phyloP scores from a whole-genome alignment of 129 eudicot species.

The Ambrosia artemisiifolia region DNA sequence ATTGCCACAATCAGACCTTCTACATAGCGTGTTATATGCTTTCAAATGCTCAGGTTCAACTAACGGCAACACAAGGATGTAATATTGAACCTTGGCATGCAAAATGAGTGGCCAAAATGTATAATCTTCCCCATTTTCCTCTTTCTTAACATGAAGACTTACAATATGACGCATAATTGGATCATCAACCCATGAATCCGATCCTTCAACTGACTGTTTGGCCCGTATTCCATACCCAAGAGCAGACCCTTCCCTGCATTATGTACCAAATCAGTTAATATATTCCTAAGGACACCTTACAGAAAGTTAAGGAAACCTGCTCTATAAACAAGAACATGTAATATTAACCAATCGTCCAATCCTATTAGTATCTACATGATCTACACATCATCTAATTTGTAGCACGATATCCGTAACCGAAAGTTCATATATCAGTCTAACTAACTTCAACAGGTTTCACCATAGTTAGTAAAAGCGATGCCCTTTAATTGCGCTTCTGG shows the following conservation, averaged over 20 bases:
- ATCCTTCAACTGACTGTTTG: constrained; percentile 78
- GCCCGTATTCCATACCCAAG: constrained; percentile 86
- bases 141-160: constrained; percentile 58
- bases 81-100: constrained; percentile 65
- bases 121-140: constrained; percentile 46
- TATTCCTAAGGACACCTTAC: constrained; percentile 8
- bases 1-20: constrained; percentile 76
- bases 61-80: constrained; percentile 74
- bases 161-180: constrained; percentile 85
- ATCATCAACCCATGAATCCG: constrained; percentile 99
- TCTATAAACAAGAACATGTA: not conserved
- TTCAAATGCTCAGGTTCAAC: constrained; percentile 76
- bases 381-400: constrained; percentile 7
- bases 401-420: not conserved
- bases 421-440: not conserved
- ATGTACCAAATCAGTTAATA: constrained; percentile 14
- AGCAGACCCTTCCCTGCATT: constrained; percentile 88
- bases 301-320: not conserved
- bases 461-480: too few relatives aligned
- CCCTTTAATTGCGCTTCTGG: too few relatives aligned
- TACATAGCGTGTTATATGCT: constrained; percentile 61
- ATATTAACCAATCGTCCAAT: constrained; percentile 9
- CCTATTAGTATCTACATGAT: not conserved
- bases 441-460: not conserved
- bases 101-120: constrained; percentile 81